These are phyloP conservation scores for Globisporangium perplexum DNA, from an alignment of 352 stramenopile species.

Conservation along the genomic window DNA sequence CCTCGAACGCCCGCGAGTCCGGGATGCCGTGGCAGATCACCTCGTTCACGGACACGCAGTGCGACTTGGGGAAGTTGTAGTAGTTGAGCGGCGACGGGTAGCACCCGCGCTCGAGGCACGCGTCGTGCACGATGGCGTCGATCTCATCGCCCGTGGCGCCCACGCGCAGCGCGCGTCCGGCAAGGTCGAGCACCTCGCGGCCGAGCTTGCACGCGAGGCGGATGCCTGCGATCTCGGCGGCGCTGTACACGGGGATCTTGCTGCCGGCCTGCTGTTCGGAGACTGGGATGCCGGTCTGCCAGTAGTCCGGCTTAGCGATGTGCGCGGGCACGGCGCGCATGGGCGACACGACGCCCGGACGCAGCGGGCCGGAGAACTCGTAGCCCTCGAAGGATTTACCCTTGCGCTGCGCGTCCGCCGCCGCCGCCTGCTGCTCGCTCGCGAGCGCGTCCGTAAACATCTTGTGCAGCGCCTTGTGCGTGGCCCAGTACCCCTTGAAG, in stretches of 20 bases:
- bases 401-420: slow-evolving; percentile 22
- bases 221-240: slow-evolving; percentile 93
- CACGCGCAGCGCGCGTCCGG: slow-evolving; percentile 73
- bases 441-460: slow-evolving; percentile 87
- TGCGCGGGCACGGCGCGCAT: slow-evolving; percentile 63
- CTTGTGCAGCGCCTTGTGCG: slow-evolving; percentile 96
- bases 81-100: slow-evolving; percentile 99
- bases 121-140: slow-evolving; percentile 94
- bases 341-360: slow-evolving; percentile 76
- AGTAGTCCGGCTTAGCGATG: slow-evolving; percentile 90
- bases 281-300: slow-evolving; percentile 69
- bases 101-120: slow-evolving; percentile 85
- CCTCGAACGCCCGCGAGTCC: slow-evolving; percentile 91
- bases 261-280: slow-evolving; percentile 62
- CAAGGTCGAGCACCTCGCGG: slow-evolving; percentile 95
- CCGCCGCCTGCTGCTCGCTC: slow-evolving; percentile 24
- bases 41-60: slow-evolving; percentile 91
- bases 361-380: slow-evolving; percentile 80
- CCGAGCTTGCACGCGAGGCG: slow-evolving; percentile 80
- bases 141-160: slow-evolving; percentile 97
- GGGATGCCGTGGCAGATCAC: slow-evolving; percentile 98
- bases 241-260: slow-evolving; percentile 92
- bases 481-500: slow-evolving; percentile 95
- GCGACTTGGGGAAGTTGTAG: slow-evolving; percentile 96
- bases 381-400: slow-evolving; percentile 50